phyloP scores from a whole-genome alignment of 306 rosid species.

The Trifolium pratense region DNA sequence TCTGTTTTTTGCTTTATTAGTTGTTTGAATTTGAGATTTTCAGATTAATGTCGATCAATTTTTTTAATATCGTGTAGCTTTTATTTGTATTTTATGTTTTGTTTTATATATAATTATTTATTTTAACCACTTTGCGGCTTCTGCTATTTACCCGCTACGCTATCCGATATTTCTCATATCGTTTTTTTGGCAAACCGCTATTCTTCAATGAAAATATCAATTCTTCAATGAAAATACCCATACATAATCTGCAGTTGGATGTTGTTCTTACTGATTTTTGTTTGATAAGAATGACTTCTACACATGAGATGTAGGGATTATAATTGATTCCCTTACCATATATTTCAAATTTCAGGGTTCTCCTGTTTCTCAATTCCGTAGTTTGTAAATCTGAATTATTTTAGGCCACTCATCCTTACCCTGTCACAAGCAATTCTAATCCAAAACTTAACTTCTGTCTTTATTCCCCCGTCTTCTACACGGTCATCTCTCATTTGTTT shows the following conservation, averaged over 20 bases:
- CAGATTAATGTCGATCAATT: too few species aligned
- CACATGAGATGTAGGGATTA: constrained; percentile 19
- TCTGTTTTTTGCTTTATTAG: too few species aligned
- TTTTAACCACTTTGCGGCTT: too few species aligned
- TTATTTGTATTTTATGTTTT: too few species aligned
- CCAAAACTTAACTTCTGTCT: constrained; percentile 20
- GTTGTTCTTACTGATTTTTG: neutral
- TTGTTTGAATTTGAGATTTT: too few species aligned
- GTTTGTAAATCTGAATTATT: constrained; percentile 8
- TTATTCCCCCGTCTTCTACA: constrained; percentile 4
- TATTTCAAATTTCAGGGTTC: constrained; percentile 16
- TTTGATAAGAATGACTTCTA: constrained; percentile 29
- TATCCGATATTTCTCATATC: too few species aligned
- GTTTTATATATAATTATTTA: too few species aligned
- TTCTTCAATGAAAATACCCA: neutral
- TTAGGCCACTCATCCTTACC: constrained; percentile 28
- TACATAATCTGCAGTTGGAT: neutral
- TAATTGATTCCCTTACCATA: neutral
- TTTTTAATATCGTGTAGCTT: too few species aligned
- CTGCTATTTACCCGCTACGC: too few species aligned
- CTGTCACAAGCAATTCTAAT: constrained; percentile 28
- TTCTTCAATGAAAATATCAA: too few species aligned
- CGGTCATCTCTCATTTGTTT: neutral
- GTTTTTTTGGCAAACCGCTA: too few species aligned
- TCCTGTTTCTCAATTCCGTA: constrained; percentile 12